These are phyloP conservation scores for Fusarium brachygibbosum DNA, from an alignment of 2,329 filamentous ascomycete species.

Conservation along the genomic window DNA sequence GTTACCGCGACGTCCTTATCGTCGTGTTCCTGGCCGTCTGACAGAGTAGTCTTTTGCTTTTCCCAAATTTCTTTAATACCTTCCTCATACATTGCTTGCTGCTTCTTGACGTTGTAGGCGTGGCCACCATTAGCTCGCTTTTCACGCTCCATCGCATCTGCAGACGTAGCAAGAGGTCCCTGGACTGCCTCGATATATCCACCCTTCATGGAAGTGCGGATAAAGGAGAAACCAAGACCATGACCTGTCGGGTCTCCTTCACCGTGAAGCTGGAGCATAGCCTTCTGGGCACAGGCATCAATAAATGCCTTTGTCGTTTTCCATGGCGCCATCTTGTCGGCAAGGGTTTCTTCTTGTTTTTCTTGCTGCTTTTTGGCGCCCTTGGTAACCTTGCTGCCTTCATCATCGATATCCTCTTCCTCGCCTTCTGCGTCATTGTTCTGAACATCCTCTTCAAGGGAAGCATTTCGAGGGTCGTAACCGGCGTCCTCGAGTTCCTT, in stretches of 20 bases:
- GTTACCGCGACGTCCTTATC: constrained; percentile 71
- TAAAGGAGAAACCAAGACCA: constrained; percentile 95
- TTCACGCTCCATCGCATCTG: constrained; percentile 88
- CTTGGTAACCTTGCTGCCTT: constrained; percentile 57
- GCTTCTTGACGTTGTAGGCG: constrained; percentile 96
- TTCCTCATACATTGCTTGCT: constrained; percentile 91
- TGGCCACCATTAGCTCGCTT: constrained; percentile 92
- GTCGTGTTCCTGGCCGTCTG: constrained; percentile 77
- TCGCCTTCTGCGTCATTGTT: constrained; percentile 74
- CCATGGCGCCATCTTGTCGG: constrained; percentile 94
- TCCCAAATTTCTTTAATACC: constrained; percentile 95
- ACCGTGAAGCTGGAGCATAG: constrained; percentile 95
- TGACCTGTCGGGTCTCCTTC: constrained; percentile 95
- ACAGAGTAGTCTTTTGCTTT: constrained; percentile 83
- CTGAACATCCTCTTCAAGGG: constrained; percentile 73
- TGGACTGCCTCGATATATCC: constrained; percentile 88
- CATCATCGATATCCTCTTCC: constrained; percentile 62
- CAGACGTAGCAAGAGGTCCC: constrained; percentile 74
- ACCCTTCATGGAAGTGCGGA: constrained; percentile 98
- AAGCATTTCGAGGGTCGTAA: constrained; percentile 76
- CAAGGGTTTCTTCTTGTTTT: constrained; percentile 77
- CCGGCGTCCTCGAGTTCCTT: constrained; percentile 93
- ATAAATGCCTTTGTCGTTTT: constrained; percentile 97
- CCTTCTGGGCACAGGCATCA: constrained; percentile 92
- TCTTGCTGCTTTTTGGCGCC: constrained; percentile 61